Evolutionary conservation across 2,329 filamentous ascomycete species (phyloP).

Genomic region (Thielaviopsis punctulata): DNA sequence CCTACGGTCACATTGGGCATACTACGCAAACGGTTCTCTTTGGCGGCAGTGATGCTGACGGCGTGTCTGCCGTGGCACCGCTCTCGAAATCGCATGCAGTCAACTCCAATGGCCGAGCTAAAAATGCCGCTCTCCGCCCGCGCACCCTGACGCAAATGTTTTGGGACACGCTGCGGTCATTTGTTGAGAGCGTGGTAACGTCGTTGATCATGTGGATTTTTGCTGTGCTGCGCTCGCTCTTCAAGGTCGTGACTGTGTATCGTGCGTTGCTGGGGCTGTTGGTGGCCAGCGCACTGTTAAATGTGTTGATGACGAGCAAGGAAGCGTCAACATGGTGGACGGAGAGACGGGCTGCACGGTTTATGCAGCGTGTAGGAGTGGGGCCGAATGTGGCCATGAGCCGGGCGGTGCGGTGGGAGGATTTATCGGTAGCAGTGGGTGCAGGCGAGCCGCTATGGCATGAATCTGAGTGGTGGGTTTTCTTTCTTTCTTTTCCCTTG

Average conservation of each 20-base stretch:
- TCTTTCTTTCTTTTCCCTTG: not conserved
- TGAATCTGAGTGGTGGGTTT: conserved; percentile 8
- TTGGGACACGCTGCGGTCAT: conserved; percentile 53
- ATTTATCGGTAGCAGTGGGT: conserved; percentile 51
- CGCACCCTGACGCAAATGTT: conserved; percentile 51
- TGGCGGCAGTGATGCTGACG: conserved; percentile 26
- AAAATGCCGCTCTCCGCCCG: conserved; percentile 41
- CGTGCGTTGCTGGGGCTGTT: conserved; percentile 63
- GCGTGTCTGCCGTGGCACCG: not conserved
- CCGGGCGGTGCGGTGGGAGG: conserved; percentile 65
- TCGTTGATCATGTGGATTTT: conserved; percentile 65
- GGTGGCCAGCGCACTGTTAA: conserved; percentile 51
- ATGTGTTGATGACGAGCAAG: conserved; percentile 57
- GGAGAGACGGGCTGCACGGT: conserved; percentile 61
- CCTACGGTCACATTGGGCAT: conserved; percentile 60
- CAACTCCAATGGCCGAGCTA: conserved; percentile 23
- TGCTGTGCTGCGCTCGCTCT: conserved; percentile 45
- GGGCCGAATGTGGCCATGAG: conserved; percentile 66
- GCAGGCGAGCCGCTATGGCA: conserved; percentile 13
- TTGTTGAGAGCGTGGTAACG: conserved; percentile 56
- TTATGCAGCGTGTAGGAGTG: conserved; percentile 70
- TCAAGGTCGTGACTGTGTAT: conserved; percentile 54
- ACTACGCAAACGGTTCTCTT: conserved; percentile 47
- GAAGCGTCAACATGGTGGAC: conserved; percentile 68
- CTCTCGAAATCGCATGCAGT: not conserved